Evolutionary conservation across 1,284 basidiomycete genomes (phyloP).

Genomic region (Boletellus deceptivus): DNA sequence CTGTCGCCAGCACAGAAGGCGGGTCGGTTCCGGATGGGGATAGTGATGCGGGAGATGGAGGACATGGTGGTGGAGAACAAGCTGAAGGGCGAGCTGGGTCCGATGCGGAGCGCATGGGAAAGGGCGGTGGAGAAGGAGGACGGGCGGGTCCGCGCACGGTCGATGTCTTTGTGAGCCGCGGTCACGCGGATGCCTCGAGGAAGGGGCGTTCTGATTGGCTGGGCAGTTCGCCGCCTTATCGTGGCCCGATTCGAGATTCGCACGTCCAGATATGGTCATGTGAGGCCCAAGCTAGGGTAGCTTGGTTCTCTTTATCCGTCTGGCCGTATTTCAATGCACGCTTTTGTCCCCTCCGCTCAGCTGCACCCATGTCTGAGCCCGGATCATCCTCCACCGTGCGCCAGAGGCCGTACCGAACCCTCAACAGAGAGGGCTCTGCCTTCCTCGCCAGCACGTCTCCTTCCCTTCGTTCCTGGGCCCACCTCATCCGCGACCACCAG

Average conservation of each 20-base stretch:
- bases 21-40: conserved; percentile 38
- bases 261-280: conserved; percentile 12
- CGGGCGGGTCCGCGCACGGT: conserved; percentile 23
- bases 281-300: conserved; percentile 6
- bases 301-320: background rate
- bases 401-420: background rate
- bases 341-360: too few species aligned
- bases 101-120: conserved; percentile 52
- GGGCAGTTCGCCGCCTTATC: conserved; percentile 16
- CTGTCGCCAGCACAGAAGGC: background rate
- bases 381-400: background rate
- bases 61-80: conserved; percentile 61
- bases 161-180: conserved; percentile 28
- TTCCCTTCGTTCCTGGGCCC: background rate
- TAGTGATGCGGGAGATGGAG: conserved; percentile 56
- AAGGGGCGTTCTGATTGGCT: conserved; percentile 9
- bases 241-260: conserved; percentile 9
- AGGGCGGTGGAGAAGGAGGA: conserved; percentile 29
- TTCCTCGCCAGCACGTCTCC: conserved; percentile 15
- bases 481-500: conserved; percentile 5
- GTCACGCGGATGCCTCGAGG: conserved; percentile 16
- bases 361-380: background rate
- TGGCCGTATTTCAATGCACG: background rate
- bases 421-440: conserved; percentile 15
- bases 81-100: conserved; percentile 52